Evolutionary conservation across 1,139 yeast genomes (phyloP), one percentile per base, ranked within the genome.

Genomic region (Hyphopichia pseudoburtonii): DNA sequence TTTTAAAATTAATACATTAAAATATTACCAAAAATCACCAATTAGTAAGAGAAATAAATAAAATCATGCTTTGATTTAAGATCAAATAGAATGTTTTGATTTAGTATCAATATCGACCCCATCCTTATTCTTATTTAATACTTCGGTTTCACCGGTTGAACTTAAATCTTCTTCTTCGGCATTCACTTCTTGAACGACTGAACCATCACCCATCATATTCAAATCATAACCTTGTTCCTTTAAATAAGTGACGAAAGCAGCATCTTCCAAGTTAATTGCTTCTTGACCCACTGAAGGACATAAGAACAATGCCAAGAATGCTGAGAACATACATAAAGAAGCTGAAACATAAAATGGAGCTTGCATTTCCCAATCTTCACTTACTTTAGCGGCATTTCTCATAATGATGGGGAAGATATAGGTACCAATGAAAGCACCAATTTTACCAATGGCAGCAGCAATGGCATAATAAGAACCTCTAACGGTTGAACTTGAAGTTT

Each of bases 361-460:
- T 59, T 78, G 80, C 54, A 79, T 64, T 42, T 87, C 87, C 36
- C 64, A 57, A 42, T 73, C 66, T 5, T 62, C 56, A 2, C 36
- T 32, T 5, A 34, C 35, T 22, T 41, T 37, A 33, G 45, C 50
- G n/a, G 73, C 67, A 44, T 67, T 66, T 36, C 61, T 57, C 44
- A 65, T 67, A 45, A 85, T 78, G 35, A 76, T 74, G 32, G 96
- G 96, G 78, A 90, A 90, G 21, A 85, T 82, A 61, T 83, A 87
- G 32, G 94, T 82, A 42, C 97, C 97, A 22, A 83, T 88, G 56
- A 88, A 89, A 2, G 96, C 96, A 54, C 97, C 97, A 44, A 88
- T 71, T 61, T 89, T 89, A 54, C 96, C 97, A 38, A 80, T 53
- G 21, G 96, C 96, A 41, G 97, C 96, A 33, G 95, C 92, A 50